A percentile compares a stretch with the other conserved stretches of the same genome.
These are phyloP conservation scores for Globisporangium emineosum DNA, from an alignment of 352 stramenopile species.

Conservation along the genomic window DNA sequence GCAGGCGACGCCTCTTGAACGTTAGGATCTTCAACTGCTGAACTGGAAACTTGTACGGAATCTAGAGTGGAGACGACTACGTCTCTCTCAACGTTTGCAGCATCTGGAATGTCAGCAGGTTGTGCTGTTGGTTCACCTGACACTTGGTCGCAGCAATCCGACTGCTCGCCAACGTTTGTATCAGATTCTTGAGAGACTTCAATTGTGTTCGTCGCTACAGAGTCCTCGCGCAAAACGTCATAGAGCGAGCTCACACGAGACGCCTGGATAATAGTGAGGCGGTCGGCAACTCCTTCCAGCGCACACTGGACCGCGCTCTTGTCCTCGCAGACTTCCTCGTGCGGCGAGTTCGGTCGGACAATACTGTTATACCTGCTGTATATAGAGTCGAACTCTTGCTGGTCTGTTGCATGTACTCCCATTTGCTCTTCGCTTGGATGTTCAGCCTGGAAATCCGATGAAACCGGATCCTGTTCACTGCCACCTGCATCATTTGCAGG, in stretches of 20 bases:
- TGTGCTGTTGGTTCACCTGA: not conserved
- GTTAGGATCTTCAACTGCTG: not conserved
- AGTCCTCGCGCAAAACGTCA: not conserved
- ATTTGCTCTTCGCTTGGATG: not conserved
- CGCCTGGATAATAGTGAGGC: not conserved
- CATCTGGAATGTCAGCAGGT: not conserved
- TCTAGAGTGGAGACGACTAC: not conserved
- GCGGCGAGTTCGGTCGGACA: slow-evolving; percentile 4
- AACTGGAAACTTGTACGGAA: not conserved
- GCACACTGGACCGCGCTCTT: slow-evolving; percentile 1
- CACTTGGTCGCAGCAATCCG: not conserved
- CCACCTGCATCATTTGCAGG: not conserved
- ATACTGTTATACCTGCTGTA: not conserved
- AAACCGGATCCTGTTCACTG: not conserved
- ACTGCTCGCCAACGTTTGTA: not conserved
- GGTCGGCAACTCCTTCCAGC: not conserved
- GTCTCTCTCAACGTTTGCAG: not conserved
- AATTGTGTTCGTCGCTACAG: not conserved
- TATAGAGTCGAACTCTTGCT: not conserved
- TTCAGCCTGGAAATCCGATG: not conserved
- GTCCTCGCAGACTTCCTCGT: slow-evolving; percentile 5
- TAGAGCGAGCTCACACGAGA: not conserved
- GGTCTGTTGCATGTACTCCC: not conserved
- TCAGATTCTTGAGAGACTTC: not conserved
- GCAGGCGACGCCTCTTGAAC: not conserved